Evolutionary conservation across 495 filamentous ascomycete genomes (phyloP), one percentile per base, ranked within the genome.

Genomic region (Aspergillus affinis): DNA sequence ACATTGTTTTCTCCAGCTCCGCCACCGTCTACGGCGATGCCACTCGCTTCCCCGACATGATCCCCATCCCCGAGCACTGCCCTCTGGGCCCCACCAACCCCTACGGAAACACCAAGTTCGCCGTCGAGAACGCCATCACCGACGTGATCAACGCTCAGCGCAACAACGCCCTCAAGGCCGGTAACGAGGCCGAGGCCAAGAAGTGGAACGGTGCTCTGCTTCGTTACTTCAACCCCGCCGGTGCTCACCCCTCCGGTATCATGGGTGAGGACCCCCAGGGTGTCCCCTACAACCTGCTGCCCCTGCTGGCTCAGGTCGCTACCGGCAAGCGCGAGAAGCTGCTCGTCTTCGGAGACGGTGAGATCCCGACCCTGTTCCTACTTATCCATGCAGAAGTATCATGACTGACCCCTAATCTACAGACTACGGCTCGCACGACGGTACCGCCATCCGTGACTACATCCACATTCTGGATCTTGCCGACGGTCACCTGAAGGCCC

Each of bases 251-350:
- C 50, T 93, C 85, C 70, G 94, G 94, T 61, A 86, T 98, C 75
- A 98, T 98, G 95, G 94, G 94, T 56, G 94, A 98, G 77, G 93
- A 98, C 75, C 94, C 94, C 36, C 89, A 93, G 72, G 94, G 94
- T 62, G 87, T 96, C 27, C 94, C 94, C 2, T 98, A 91, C 82
- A 98, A 98, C 80, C 81, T 98, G 59, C 85, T 98, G 20, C 94
- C 94, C 8, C 81, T 98, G 61, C 83, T 98, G 27, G 94, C 92
- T 41, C 94, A 98, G 77, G 94, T 98, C 17, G 94, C 94, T 36
- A 91, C 93, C 27, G 95, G 94, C 60, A 92, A 96, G 73, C 85
- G 94, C 61, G 91, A 96, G 69, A 98, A 97, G 80, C 81, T 98
- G 55, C 74, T 95, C 53, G 92, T 98, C 15, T 98, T 93, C 73